These are phyloP conservation scores for Acanthamoeba lugdunensis DNA, from an alignment of 208 protist genomes.

Conservation along the genomic window DNA sequence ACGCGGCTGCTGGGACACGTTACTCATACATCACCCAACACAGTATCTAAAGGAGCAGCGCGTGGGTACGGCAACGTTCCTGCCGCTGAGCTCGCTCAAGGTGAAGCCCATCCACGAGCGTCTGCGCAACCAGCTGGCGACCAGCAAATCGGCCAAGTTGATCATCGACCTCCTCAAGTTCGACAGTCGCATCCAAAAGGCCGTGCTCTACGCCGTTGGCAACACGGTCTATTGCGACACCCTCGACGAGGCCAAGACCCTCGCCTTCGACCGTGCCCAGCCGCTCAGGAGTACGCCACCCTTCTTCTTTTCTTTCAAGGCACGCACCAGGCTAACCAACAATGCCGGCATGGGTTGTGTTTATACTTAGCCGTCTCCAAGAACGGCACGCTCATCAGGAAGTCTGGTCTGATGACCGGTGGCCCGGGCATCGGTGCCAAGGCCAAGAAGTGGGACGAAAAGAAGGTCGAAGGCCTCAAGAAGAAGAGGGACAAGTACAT, in stretches of 20 bases:
- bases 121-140: slow-evolving; percentile 91
- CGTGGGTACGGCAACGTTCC: slow-evolving; percentile 93
- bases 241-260: slow-evolving; percentile 89
- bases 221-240: slow-evolving; percentile 96
- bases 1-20: neutral
- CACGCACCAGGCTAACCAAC: neutral
- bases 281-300: neutral
- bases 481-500: slow-evolving; percentile 7
- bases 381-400: slow-evolving; percentile 94
- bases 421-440: slow-evolving; percentile 90
- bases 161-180: slow-evolving; percentile 91
- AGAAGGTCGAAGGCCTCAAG: slow-evolving; percentile 80
- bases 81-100: slow-evolving; percentile 94
- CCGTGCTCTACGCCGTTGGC: slow-evolving; percentile 94
- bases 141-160: slow-evolving; percentile 90
- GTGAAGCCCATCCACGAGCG: slow-evolving; percentile 92
- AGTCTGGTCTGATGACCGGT: slow-evolving; percentile 95
- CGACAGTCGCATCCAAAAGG: slow-evolving; percentile 86
- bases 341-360: neutral
- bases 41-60: slow-evolving; percentile 95
- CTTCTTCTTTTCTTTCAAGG: too few relatives aligned
- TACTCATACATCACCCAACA: neutral
- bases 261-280: slow-evolving; percentile 28
- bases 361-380: slow-evolving; percentile 90
- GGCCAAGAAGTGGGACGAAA: slow-evolving; percentile 94